A percentile compares a stretch with the other conserved stretches of the same genome.
These are phyloP conservation scores for Chiua virens DNA, from an alignment of 768 basidiomycete genomes.

Conservation along the genomic window DNA sequence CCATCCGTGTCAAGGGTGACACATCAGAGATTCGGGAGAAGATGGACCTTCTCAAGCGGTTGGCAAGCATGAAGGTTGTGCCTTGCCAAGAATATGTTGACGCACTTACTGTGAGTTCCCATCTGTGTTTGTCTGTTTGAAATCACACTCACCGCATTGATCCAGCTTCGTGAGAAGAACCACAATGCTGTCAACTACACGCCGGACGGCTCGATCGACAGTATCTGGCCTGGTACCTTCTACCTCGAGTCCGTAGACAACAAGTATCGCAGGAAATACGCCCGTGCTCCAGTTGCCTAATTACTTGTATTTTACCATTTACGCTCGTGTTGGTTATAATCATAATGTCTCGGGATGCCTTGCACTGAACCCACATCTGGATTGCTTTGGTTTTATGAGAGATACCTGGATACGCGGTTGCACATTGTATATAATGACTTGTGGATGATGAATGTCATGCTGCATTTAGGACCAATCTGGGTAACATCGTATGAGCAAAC, in stretches of 20 bases:
- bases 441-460: too few relatives aligned
- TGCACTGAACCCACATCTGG: too few relatives aligned
- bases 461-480: too few relatives aligned
- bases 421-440: too few relatives aligned
- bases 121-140: background rate
- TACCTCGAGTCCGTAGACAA: slow-evolving; percentile 90
- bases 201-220: slow-evolving; percentile 82
- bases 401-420: too few relatives aligned
- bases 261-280: slow-evolving; percentile 91
- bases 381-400: slow-evolving; percentile 1
- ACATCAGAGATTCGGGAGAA: slow-evolving; percentile 78
- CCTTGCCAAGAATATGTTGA: slow-evolving; percentile 91
- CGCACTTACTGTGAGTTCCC: slow-evolving; percentile 60
- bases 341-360: background rate
- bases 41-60: slow-evolving; percentile 75
- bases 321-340: background rate
- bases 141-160: background rate
- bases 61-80: slow-evolving; percentile 86
- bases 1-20: slow-evolving; percentile 83
- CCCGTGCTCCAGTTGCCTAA: slow-evolving; percentile 38
- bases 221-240: slow-evolving; percentile 93
- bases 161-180: slow-evolving; percentile 91
- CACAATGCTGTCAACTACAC: slow-evolving; percentile 87
- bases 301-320: slow-evolving; percentile 1
- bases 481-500: too few relatives aligned